Evolutionary conservation across 257 asterid genomes (phyloP).

Genomic region (Leonotis leonurus): DNA sequence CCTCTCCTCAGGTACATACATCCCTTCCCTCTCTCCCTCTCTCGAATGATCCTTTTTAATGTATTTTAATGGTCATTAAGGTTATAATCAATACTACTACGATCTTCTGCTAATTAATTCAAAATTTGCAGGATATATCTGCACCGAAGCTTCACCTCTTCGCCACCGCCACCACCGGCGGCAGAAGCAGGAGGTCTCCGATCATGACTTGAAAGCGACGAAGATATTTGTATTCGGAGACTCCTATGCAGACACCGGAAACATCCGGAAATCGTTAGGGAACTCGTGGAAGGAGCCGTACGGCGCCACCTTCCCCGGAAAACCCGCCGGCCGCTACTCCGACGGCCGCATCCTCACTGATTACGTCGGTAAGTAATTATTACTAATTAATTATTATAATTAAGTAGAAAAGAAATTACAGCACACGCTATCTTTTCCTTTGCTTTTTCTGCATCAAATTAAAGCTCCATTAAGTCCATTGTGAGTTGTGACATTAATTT

Average conservation of each 20-base stretch:
- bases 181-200: slow-evolving; percentile 7
- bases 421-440: slow-evolving; percentile 4
- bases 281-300: slow-evolving; percentile 74
- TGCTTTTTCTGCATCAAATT: background rate
- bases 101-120: background rate
- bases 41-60: too few species aligned
- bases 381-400: background rate
- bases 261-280: slow-evolving; percentile 41
- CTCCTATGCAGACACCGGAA: slow-evolving; percentile 90
- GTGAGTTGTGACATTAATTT: too few species aligned
- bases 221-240: slow-evolving; percentile 91
- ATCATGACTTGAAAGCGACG: slow-evolving; percentile 25
- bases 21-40: background rate
- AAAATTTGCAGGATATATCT: slow-evolving; percentile 18
- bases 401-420: background rate
- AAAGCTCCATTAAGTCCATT: background rate
- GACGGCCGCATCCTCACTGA: slow-evolving; percentile 94
- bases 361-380: slow-evolving; percentile 37
- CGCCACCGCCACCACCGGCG: slow-evolving; percentile 18
- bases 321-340: slow-evolving; percentile 87
- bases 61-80: too few species aligned
- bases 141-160: slow-evolving; percentile 16
- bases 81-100: too few species aligned
- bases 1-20: slow-evolving; percentile 35
- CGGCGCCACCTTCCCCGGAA: slow-evolving; percentile 87